Conservation (phyloP, 2,329 filamentous ascomycete genomes). For the Acrocalymma vagum region DNA sequence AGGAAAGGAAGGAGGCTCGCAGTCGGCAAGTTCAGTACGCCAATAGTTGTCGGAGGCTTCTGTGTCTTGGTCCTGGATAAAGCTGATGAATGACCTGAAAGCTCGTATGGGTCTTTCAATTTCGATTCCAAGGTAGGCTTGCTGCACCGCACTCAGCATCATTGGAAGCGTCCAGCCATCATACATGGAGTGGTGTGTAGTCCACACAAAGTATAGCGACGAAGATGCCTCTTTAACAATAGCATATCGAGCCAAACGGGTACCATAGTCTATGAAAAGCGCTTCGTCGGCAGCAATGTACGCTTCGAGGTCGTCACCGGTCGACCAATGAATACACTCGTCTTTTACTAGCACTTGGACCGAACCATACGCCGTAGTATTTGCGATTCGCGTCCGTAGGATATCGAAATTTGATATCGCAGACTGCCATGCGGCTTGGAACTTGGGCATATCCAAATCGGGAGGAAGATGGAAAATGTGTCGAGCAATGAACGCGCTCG, state of each 20-base stretch:
- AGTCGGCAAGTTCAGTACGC: too few species aligned
- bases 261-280: constrained; percentile 2
- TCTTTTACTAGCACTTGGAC: constrained; percentile 6
- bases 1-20: too few species aligned
- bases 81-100: too few species aligned
- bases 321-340: constrained; percentile 5
- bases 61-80: too few species aligned
- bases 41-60: too few species aligned
- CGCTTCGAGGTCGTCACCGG: neutral
- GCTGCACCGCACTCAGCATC: too few species aligned
- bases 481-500: constrained; percentile 62
- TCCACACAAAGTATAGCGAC: constrained; percentile 22
- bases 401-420: constrained; percentile 51
- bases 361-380: neutral
- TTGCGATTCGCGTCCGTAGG: constrained; percentile 48
- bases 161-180: too few species aligned
- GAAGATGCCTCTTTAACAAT: constrained; percentile 5
- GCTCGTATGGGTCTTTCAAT: too few species aligned
- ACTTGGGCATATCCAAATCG: constrained; percentile 19
- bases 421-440: constrained; percentile 52
- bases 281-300: constrained; percentile 2
- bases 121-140: too few species aligned
- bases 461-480: constrained; percentile 38
- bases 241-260: constrained; percentile 1
- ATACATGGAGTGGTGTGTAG: constrained; percentile 30